Conservation (phyloP, 225 moss, liverwort and hornwort genomes). For the Bryum argenteum region DNA sequence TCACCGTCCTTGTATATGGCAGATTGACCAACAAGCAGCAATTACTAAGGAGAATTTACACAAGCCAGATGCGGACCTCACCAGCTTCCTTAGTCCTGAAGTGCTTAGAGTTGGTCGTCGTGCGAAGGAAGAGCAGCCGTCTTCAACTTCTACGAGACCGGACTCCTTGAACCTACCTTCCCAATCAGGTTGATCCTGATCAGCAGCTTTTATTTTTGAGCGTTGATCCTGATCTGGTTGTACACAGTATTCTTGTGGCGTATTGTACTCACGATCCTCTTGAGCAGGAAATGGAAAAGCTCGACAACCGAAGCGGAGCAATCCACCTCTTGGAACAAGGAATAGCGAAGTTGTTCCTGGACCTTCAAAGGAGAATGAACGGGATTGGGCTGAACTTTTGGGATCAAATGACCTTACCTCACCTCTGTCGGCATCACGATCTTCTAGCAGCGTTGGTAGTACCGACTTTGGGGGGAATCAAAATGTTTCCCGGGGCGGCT, state of each 20-base stretch:
- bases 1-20: constrained; percentile 19
- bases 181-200: constrained; percentile 41
- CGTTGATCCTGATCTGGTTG: constrained; percentile 9
- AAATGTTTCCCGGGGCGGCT: constrained; percentile 36
- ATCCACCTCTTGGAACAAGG: constrained; percentile 39
- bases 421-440: constrained; percentile 51
- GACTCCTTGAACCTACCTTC: constrained; percentile 44
- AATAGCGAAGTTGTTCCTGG: constrained; percentile 30
- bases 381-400: constrained; percentile 82
- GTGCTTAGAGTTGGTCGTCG: constrained; percentile 38
- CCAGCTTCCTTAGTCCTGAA: constrained; percentile 36
- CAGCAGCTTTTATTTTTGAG: constrained; percentile 10
- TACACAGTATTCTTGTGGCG: constrained; percentile 9
- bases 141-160: constrained; percentile 32
- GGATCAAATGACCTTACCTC: constrained; percentile 59
- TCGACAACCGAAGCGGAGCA: constrained; percentile 47
- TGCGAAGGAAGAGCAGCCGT: constrained; percentile 38
- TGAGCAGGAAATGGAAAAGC: constrained; percentile 44
- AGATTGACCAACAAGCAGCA: constrained; percentile 90
- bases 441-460: constrained; percentile 65
- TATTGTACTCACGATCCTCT: constrained; percentile 3
- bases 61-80: constrained; percentile 52
- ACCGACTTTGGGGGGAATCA: constrained; percentile 44
- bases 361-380: constrained; percentile 48
- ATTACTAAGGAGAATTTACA: constrained; percentile 59